Evolutionary conservation across 305 asterid species (phyloP), one percentile per base, ranked within the genome.

Genomic region (Fraxinus xanthoxyloides): DNA sequence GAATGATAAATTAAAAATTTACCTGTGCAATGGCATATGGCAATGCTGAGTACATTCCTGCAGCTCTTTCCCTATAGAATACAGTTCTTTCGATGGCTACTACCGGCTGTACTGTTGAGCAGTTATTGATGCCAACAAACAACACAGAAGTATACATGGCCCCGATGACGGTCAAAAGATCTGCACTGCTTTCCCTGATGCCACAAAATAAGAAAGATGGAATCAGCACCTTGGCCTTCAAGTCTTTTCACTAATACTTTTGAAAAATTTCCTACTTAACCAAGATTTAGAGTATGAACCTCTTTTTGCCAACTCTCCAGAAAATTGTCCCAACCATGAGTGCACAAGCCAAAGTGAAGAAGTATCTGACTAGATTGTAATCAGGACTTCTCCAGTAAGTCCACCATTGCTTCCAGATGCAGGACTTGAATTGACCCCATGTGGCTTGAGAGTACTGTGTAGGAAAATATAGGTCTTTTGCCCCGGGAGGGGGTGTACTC

Each of bases 1-100:
- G 1, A 17, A 13, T 28, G 6, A 30, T 23, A 69, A 43, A 79
- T 31, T 59, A 51, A 4, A 82, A 23, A 24, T 76, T 48, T 63
- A 90, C 96, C 93, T 92, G 96, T 77, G 92, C 90, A 87, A 91
- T 84, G 79, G 97, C 97, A 85, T 92, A 91, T 81, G 94, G 94
- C 15, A 92, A 79, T 12, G 91, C 91, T 1, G 96, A 90, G 82
- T 92, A 92, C 94, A 89, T 89, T 59, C 96, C 94, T 40, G 94
- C 93, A 15, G 94, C 91, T 35, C 90, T 91, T 82, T 90, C 97
- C 40, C 97, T 84, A 80, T 92, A 92, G 83, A 90, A 91, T 15
- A 92, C 94, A 0, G 92, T 89, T 89, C 94, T 91, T 81, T 92
- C 93, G 15, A 84, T 67, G 2, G 92, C 90, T 35, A 92, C 90